phyloP scores from a whole-genome alignment of 1,139 yeast genomes.

The Debaryomyces psychrophilus region DNA sequence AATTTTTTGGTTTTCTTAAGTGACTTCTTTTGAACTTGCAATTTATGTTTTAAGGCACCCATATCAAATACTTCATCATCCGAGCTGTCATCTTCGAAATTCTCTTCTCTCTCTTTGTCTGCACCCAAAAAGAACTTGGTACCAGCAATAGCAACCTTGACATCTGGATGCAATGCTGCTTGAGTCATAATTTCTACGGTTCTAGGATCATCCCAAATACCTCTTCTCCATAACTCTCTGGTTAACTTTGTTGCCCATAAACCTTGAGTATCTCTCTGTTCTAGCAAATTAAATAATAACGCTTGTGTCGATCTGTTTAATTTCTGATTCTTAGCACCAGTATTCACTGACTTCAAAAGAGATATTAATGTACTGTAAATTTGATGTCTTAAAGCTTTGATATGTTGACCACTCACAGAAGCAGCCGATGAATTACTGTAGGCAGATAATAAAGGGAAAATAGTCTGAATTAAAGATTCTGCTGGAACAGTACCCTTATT shows the following conservation, averaged over 20 bases:
- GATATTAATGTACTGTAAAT: slow-evolving; percentile 79
- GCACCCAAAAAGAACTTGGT: slow-evolving; percentile 91
- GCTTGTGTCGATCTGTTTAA: slow-evolving; percentile 91
- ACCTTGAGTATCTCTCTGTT: slow-evolving; percentile 79
- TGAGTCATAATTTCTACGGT: slow-evolving; percentile 97
- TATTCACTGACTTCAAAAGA: slow-evolving; percentile 77
- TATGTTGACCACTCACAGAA: slow-evolving; percentile 66
- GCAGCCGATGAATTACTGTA: slow-evolving; percentile 39
- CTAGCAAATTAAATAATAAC: slow-evolving; percentile 78
- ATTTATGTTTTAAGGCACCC: slow-evolving; percentile 71
- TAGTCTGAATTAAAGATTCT: slow-evolving; percentile 78
- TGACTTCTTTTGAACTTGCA: slow-evolving; percentile 81
- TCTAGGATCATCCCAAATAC: slow-evolving; percentile 96
- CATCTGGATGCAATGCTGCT: slow-evolving; percentile 86
- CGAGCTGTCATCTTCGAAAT: slow-evolving; percentile 67
- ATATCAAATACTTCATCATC: slow-evolving; percentile 76
- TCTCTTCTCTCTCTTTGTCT: slow-evolving; percentile 91
- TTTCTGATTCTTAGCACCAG: slow-evolving; percentile 84
- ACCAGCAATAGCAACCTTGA: slow-evolving; percentile 88
- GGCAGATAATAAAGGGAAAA: slow-evolving; percentile 79
- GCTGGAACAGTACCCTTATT: slow-evolving; percentile 83
- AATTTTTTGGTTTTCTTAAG: slow-evolving; percentile 78
- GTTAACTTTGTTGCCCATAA: slow-evolving; percentile 96
- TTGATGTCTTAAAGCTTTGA: slow-evolving; percentile 80
- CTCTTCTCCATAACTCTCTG: slow-evolving; percentile 94